phyloP scores from a whole-genome alignment of 148 eudicot genomes.

The Camellia granthamiana region DNA sequence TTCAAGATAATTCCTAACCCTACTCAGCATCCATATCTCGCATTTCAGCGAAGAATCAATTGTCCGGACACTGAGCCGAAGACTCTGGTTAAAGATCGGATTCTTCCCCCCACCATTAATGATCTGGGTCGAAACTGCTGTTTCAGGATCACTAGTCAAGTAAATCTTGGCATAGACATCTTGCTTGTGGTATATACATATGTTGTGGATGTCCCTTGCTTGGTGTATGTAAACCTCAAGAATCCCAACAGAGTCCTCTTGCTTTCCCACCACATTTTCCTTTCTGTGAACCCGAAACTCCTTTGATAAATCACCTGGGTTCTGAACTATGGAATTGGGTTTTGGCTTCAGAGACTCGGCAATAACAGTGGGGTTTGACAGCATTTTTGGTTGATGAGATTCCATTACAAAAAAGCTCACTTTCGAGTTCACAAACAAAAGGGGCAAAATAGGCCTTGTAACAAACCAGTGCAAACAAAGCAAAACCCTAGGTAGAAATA shows the following conservation, averaged over 20 bases:
- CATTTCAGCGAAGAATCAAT: conserved; percentile 24
- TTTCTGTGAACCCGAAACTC: neutral
- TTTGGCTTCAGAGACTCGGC: neutral
- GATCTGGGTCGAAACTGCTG: conserved; percentile 15
- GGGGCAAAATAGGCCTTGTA: neutral
- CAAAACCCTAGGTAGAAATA: neutral
- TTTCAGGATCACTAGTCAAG: conserved; percentile 29
- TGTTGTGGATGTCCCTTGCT: conserved; percentile 36
- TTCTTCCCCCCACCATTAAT: conserved; percentile 33
- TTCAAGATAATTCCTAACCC: conserved; percentile 26
- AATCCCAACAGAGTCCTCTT: conserved; percentile 19
- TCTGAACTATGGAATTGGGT: conserved; percentile 5
- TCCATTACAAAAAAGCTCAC: neutral
- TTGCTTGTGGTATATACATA: conserved; percentile 38
- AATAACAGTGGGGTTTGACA: neutral
- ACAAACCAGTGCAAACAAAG: neutral
- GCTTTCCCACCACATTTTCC: neutral
- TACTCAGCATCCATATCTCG: conserved; percentile 37
- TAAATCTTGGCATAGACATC: conserved; percentile 37
- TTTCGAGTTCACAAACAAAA: neutral
- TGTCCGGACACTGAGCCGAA: conserved; percentile 16
- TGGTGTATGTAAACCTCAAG: conserved; percentile 30
- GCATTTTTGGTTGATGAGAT: neutral
- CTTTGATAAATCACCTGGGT: neutral
- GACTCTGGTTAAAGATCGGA: conserved; percentile 30